These are phyloP conservation scores for Marasmius tenuissimus DNA, from an alignment of 1,284 basidiomycete genomes.

Conservation along the genomic window DNA sequence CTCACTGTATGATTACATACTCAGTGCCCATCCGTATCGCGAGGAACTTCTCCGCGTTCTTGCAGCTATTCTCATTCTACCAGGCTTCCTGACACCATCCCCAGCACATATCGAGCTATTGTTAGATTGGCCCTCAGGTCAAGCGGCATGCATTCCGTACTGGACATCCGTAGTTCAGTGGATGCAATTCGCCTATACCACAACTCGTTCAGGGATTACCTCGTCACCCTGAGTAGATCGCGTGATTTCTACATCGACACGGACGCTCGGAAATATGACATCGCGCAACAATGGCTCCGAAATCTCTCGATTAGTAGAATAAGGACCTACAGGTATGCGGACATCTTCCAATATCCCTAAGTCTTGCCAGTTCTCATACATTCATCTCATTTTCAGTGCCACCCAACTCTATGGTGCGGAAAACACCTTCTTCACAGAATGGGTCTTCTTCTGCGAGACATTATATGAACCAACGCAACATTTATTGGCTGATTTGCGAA, in stretches of 20 bases:
- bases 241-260: neutral
- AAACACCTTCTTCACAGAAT: too few species aligned
- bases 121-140: neutral
- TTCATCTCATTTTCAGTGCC: too few species aligned
- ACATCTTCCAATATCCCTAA: too few species aligned
- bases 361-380: too few species aligned
- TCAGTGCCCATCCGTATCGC: neutral
- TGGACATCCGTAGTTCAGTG: neutral
- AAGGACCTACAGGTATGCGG: too few species aligned
- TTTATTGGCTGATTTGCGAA: too few species aligned
- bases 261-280: too few species aligned
- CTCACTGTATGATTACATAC: slow-evolving; percentile 9
- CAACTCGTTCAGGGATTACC: neutral
- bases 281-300: too few species aligned
- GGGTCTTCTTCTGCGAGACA: too few species aligned
- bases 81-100: neutral
- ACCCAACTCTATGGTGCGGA: too few species aligned
- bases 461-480: too few species aligned
- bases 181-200: neutral
- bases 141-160: neutral
- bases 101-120: neutral
- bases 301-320: too few species aligned
- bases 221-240: neutral
- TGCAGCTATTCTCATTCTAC: neutral
- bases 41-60: neutral